These are phyloP conservation scores for Ustilago xerochloae DNA, from an alignment of 1,284 basidiomycete species.

Conservation along the genomic window DNA sequence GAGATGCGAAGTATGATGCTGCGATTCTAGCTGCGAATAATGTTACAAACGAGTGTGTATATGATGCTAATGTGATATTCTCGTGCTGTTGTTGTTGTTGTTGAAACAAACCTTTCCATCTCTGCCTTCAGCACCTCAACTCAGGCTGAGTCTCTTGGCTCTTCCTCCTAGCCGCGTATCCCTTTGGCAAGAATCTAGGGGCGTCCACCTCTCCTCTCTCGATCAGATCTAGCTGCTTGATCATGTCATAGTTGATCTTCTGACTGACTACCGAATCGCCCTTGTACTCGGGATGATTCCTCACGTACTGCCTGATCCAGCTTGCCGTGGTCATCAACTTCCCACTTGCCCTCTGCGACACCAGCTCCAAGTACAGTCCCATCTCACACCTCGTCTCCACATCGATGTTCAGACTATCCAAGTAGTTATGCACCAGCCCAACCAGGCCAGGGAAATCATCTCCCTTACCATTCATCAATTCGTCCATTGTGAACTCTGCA, in stretches of 20 bases:
- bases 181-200: constrained; percentile 63
- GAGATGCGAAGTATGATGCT: not conserved
- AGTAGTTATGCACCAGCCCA: constrained; percentile 84
- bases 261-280: constrained; percentile 88
- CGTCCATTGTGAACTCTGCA: constrained; percentile 88
- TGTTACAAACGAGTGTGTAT: not conserved
- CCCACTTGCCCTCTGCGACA: constrained; percentile 79
- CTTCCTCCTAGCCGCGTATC: constrained; percentile 52
- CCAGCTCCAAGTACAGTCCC: constrained; percentile 68
- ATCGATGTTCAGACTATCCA: constrained; percentile 86
- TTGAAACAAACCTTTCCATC: not conserved
- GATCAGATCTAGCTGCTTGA: constrained; percentile 89
- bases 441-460: constrained; percentile 84
- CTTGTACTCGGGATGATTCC: constrained; percentile 87
- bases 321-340: constrained; percentile 89
- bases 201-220: constrained; percentile 65
- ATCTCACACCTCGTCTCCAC: constrained; percentile 76
- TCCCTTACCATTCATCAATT: constrained; percentile 91
- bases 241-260: constrained; percentile 93
- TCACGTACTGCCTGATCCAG: constrained; percentile 93
- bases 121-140: not conserved
- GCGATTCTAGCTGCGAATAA: not conserved
- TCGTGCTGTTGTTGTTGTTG: not conserved
- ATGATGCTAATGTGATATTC: not conserved
- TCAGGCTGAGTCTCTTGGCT: constrained; percentile 44